Conservation (phyloP, 176 grass and related monocot genomes). For the Pontederia paniculata region DNA sequence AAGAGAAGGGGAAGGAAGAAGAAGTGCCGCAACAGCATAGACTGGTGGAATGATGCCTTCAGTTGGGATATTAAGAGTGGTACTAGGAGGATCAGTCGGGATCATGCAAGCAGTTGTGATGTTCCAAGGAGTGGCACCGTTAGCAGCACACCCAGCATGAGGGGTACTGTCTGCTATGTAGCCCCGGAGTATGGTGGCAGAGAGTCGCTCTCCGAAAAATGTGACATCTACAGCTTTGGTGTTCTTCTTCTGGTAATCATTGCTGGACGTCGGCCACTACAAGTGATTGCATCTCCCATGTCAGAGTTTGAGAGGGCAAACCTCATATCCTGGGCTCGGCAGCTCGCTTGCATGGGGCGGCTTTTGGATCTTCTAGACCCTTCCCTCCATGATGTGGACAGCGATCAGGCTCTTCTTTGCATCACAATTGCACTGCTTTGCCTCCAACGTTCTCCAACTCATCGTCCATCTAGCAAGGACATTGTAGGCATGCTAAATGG, state of each 20-base stretch:
- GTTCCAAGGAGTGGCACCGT: conserved; percentile 18
- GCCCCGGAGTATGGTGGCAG: conserved; percentile 80
- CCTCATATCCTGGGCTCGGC: conserved; percentile 82
- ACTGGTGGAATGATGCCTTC: conserved; percentile 61
- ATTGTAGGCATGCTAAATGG: conserved; percentile 64
- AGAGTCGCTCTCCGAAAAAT: conserved; percentile 84
- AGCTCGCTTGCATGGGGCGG: conserved; percentile 63
- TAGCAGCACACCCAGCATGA: conserved; percentile 89
- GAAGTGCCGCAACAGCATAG: conserved; percentile 42
- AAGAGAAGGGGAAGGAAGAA: conserved; percentile 42
- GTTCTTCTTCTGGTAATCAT: conserved; percentile 79
- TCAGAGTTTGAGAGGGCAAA: conserved; percentile 88
- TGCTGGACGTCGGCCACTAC: conserved; percentile 75
- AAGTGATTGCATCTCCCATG: conserved; percentile 74
- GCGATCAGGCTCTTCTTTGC: conserved; percentile 65
- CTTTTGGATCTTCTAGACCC: conserved; percentile 81
- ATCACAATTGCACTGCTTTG: conserved; percentile 80
- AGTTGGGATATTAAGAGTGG: conserved; percentile 47
- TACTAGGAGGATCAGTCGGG: conserved; percentile 58
- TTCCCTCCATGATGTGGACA: conserved; percentile 42
- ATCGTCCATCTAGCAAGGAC: conserved; percentile 65
- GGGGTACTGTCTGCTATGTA: conserved; percentile 91
- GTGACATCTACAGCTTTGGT: conserved; percentile 92
- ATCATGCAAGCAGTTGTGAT: conserved; percentile 19
- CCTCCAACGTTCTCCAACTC: conserved; percentile 63